Evolutionary conservation across 441 rosid genomes (phyloP), one percentile per base, ranked within the genome.

Genomic region (Corymbia citriodora): DNA sequence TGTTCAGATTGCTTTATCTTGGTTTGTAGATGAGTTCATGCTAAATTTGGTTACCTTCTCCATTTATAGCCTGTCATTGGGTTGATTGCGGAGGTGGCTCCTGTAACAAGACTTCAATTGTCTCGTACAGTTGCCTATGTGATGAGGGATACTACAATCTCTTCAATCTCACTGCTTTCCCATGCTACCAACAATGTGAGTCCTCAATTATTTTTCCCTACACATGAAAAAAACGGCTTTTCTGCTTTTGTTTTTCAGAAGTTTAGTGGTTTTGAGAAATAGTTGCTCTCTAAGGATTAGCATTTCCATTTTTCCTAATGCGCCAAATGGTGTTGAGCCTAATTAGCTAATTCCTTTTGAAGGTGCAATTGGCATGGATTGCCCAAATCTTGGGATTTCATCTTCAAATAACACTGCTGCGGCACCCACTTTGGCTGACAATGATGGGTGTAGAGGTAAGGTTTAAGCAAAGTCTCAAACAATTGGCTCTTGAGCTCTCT

Each of bases 291-390:
- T 23, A 74, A 0, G 6, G 85, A 12, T 79, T 23, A 79, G 25
- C 27, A 45, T 40, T 40, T 79, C 85, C 85, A 23, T 23, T 40
- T 79, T 40, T 79, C 52, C 52, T 40, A 61, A 17, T 68, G 23
- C 7, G 17, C 36, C 65, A 50, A 63, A 13, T 52, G 33, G 36
- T 59, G 55, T 5, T 29, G 55, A 36, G 45, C 8, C 57, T 15
- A 29, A 63, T 70, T 40, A 45, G 59, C 49, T 54, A 65, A 13
- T 70, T 8, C 45, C 83, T 85, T 74, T 74, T 70, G 50, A 92
- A 97, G 99, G 99, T 96, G 93, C 94, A 72, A 91, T 97, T 63
- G 99, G 98, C 92, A 45, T 93, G 96, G 96, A 97, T 89, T 97
- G 99, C 72, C 18, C 87, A 31, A 89, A 92, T 88, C 94, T 97